These are phyloP conservation scores for Fusarium foetens DNA, from an alignment of 2,329 filamentous ascomycete species.

Conservation along the genomic window DNA sequence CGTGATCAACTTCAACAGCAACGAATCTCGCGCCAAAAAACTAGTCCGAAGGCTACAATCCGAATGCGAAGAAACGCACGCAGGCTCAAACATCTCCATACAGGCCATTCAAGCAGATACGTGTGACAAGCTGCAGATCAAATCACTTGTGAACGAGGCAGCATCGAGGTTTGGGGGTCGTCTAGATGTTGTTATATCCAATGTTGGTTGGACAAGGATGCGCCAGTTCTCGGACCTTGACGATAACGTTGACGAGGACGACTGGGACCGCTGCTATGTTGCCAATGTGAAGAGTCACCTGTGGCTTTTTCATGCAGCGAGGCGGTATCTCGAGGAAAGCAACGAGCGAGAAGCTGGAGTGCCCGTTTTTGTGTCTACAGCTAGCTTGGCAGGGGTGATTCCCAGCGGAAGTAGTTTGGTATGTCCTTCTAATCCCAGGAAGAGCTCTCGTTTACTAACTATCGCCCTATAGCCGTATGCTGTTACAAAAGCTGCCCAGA, in stretches of 20 bases:
- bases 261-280: constrained; percentile 69
- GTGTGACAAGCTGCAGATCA: constrained; percentile 43
- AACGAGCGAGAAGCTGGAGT: constrained; percentile 58
- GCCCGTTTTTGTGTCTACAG: constrained; percentile 71
- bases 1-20: constrained; percentile 77
- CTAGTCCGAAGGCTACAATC: constrained; percentile 65
- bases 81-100: constrained; percentile 49
- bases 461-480: constrained; percentile 68
- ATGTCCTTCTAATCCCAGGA: constrained; percentile 15
- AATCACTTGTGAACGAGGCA: constrained; percentile 65
- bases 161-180: constrained; percentile 64
- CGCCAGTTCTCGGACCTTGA: constrained; percentile 59
- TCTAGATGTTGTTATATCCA: constrained; percentile 81
- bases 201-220: constrained; percentile 69
- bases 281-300: constrained; percentile 72
- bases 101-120: constrained; percentile 61
- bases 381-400: constrained; percentile 71
- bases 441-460: neutral
- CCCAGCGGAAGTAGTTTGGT: constrained; percentile 70
- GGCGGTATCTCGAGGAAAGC: constrained; percentile 53
- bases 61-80: neutral
- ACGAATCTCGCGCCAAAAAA: constrained; percentile 66
- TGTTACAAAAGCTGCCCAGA: constrained; percentile 79
- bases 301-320: constrained; percentile 67
- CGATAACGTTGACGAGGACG: constrained; percentile 65